Conservation (phyloP, 495 filamentous ascomycete genomes). For the Penicillium bialowiezense region DNA sequence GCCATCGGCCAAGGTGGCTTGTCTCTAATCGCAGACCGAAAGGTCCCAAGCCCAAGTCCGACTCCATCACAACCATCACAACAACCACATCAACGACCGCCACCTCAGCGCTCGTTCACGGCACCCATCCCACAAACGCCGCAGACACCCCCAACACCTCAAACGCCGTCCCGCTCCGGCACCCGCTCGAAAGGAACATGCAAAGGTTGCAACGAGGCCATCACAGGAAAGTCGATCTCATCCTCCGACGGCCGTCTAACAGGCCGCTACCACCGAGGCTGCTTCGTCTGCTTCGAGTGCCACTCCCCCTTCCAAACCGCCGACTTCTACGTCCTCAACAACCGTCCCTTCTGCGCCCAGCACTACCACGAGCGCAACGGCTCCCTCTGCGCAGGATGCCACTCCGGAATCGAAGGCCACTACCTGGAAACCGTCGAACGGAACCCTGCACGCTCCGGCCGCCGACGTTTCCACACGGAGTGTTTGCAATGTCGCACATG, state of each 20-base stretch:
- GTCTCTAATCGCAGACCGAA: slow-evolving; percentile 36
- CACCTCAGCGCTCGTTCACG: slow-evolving; percentile 25
- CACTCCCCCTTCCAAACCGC: slow-evolving; percentile 75
- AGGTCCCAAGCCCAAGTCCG: slow-evolving; percentile 1
- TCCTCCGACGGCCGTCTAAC: slow-evolving; percentile 91
- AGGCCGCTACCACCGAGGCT: slow-evolving; percentile 88
- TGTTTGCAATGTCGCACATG: slow-evolving; percentile 77
- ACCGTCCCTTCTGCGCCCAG: slow-evolving; percentile 84
- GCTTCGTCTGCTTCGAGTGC: slow-evolving; percentile 90
- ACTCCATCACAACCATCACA: slow-evolving; percentile 9
- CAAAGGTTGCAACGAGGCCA: slow-evolving; percentile 73
- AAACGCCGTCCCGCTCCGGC: slow-evolving; percentile 29
- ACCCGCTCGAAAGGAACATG: slow-evolving; percentile 66
- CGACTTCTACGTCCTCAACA: slow-evolving; percentile 88
- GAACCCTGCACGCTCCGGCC: slow-evolving; percentile 44
- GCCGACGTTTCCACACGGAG: slow-evolving; percentile 77
- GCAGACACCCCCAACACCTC: slow-evolving; percentile 18
- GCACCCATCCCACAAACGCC: slow-evolving; percentile 23
- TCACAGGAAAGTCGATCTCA: slow-evolving; percentile 88
- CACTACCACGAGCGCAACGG: slow-evolving; percentile 93
- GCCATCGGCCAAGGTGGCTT: slow-evolving; percentile 44
- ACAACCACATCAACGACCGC: slow-evolving; percentile 14
- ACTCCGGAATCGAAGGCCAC: slow-evolving; percentile 85
- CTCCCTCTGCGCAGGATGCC: slow-evolving; percentile 76
- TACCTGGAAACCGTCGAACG: slow-evolving; percentile 76